Evolutionary conservation across 1,284 basidiomycete species (phyloP).

Genomic region (Lentinula novae-zelandiae): DNA sequence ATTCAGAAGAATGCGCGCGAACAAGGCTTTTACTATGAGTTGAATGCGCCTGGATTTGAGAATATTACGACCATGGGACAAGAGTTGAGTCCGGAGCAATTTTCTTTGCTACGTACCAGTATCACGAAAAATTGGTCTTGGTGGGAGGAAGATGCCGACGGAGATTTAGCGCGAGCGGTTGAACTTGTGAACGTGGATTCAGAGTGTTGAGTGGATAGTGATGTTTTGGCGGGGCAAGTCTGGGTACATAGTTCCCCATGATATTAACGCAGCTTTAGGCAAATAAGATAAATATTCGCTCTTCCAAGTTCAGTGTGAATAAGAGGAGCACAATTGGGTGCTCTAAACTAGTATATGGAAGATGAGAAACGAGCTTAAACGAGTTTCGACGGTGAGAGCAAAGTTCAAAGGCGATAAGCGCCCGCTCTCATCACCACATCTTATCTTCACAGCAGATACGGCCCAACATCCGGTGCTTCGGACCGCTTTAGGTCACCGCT

Average conservation of each 20-base stretch:
- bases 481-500: too few relatives aligned
- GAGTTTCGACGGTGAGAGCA: too few relatives aligned
- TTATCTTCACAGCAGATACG: too few relatives aligned
- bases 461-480: too few relatives aligned
- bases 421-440: too few relatives aligned
- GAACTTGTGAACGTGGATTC: neutral
- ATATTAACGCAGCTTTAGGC: too few relatives aligned
- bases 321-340: too few relatives aligned
- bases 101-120: neutral
- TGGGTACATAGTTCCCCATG: neutral
- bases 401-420: too few relatives aligned
- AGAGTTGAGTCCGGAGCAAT: slow-evolving; percentile 6
- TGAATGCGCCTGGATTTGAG: slow-evolving; percentile 13
- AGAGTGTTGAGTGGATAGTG: neutral
- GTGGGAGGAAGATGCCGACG: slow-evolving; percentile 2
- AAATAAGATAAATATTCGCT: too few relatives aligned
- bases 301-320: too few relatives aligned
- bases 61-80: slow-evolving; percentile 1
- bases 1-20: slow-evolving; percentile 16
- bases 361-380: too few relatives aligned
- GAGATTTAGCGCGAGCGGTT: neutral
- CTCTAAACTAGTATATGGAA: too few relatives aligned
- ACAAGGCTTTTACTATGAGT: slow-evolving; percentile 17
- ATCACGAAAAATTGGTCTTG: slow-evolving; percentile 3
- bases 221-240: neutral